Conservation (phyloP, 2,329 filamentous ascomycete genomes). For the Phyllosticta citrichinensis region DNA sequence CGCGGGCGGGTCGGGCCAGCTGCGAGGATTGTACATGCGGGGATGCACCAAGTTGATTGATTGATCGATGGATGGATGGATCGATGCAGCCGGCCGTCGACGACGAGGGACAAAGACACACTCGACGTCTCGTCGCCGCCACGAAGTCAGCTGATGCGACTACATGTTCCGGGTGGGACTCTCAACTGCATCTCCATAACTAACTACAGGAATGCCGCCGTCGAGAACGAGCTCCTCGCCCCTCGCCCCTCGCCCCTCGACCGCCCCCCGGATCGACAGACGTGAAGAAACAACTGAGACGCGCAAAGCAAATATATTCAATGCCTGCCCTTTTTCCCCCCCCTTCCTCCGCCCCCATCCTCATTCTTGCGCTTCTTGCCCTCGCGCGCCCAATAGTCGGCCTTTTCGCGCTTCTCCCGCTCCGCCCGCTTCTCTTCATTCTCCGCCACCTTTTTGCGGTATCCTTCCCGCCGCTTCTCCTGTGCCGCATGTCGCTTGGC, state of each 20-base stretch:
- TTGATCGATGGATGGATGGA: too few species aligned
- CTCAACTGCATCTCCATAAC: too few species aligned
- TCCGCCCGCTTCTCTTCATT: constrained; percentile 75
- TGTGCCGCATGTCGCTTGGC: constrained; percentile 77
- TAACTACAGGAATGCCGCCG: too few species aligned
- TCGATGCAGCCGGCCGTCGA: background rate
- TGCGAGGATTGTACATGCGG: too few species aligned
- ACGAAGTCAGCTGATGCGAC: background rate
- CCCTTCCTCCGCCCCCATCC: constrained; percentile 38
- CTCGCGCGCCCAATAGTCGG: constrained; percentile 88
- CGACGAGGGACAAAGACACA: background rate
- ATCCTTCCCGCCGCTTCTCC: constrained; percentile 72
- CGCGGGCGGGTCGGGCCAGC: too few species aligned
- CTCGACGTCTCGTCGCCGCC: background rate
- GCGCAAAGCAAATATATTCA: background rate
- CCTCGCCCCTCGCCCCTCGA: background rate
- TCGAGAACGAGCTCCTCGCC: constrained; percentile 4
- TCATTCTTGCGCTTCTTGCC: constrained; percentile 64
- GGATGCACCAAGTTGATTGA: too few species aligned
- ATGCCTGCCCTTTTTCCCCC: constrained; percentile 5
- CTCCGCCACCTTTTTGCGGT: constrained; percentile 73
- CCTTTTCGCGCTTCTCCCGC: constrained; percentile 80
- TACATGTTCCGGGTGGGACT: too few species aligned
- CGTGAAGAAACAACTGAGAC: background rate
- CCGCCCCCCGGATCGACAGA: background rate